Evolutionary conservation across 2,329 filamentous ascomycete species (phyloP).

Genomic region (Chlorencoelia australis): DNA sequence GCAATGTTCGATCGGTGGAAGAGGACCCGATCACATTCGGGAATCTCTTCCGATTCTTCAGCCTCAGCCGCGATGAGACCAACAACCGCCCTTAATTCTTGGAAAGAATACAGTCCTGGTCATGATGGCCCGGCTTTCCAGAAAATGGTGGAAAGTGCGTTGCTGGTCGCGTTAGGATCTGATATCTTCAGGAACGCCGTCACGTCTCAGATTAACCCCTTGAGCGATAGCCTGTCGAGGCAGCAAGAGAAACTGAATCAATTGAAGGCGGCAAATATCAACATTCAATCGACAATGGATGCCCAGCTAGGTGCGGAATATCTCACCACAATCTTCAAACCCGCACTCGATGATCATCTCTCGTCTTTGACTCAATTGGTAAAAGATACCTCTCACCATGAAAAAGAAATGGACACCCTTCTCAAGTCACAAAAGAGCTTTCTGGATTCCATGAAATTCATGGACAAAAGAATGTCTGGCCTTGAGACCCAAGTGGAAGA

Average conservation of each 20-base stretch:
- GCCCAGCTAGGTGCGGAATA: constrained; percentile 9
- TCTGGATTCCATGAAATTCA: constrained; percentile 8
- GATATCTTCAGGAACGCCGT: constrained; percentile 16
- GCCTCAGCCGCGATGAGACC: constrained; percentile 7
- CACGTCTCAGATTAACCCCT: constrained; percentile 15
- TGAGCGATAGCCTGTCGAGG: constrained; percentile 9
- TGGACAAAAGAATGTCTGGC: constrained; percentile 9
- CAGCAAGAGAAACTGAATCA: constrained; percentile 18
- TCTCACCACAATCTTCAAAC: constrained; percentile 10
- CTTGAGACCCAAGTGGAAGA: constrained; percentile 10
- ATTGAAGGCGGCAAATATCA: constrained; percentile 15
- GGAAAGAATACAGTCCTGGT: constrained; percentile 6
- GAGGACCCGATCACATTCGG: constrained; percentile 13
- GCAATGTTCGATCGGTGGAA: constrained; percentile 15
- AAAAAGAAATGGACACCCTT: constrained; percentile 9
- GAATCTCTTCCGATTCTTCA: constrained; percentile 6
- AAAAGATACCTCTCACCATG: constrained; percentile 11
- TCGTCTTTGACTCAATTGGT: constrained; percentile 10
- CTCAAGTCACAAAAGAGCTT: constrained; percentile 9
- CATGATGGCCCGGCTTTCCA: constrained; percentile 11
- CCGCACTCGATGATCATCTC: constrained; percentile 11
- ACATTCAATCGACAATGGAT: constrained; percentile 15
- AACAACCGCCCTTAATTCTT: constrained; percentile 7
- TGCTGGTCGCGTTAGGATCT: constrained; percentile 14
- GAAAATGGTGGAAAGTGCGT: constrained; percentile 14